These are phyloP conservation scores for Tylopilus vinaceipallidus DNA, from an alignment of 768 basidiomycete species.

Conservation along the genomic window DNA sequence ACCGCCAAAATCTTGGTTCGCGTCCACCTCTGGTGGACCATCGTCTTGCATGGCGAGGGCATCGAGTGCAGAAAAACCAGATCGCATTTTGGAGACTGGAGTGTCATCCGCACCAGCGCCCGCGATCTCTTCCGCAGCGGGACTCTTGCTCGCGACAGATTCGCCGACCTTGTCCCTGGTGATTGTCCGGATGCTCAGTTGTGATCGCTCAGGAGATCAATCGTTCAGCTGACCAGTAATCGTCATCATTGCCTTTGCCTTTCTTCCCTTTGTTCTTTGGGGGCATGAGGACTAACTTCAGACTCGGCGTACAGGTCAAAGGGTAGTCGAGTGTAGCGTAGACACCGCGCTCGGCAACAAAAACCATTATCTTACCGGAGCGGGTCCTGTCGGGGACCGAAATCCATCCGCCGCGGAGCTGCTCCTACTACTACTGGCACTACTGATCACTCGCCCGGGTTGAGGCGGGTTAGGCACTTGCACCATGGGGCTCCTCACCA, in stretches of 20 bases:
- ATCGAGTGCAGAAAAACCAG: conserved; percentile 52
- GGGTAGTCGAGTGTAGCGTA: background rate
- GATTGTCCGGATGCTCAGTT: conserved; percentile 12
- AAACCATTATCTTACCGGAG: conserved; percentile 16
- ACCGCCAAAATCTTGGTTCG: conserved; percentile 69
- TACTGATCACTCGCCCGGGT: background rate
- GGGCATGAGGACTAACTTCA: conserved; percentile 27
- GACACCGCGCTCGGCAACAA: background rate
- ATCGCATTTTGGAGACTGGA: conserved; percentile 28
- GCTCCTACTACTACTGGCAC: no score
- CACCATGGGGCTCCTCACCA: conserved; percentile 89
- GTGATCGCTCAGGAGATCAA: conserved; percentile 16
- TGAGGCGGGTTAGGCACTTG: background rate
- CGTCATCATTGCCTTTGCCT: conserved; percentile 76
- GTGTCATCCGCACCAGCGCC: conserved; percentile 45
- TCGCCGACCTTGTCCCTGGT: conserved; percentile 67
- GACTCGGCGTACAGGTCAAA: background rate
- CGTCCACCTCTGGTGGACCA: conserved; percentile 45
- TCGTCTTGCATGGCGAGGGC: conserved; percentile 42
- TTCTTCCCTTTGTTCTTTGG: conserved; percentile 87
- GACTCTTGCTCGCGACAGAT: conserved; percentile 44
- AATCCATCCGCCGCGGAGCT: conserved; percentile 10
- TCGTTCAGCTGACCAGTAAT: conserved; percentile 58
- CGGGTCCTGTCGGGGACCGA: conserved; percentile 11
- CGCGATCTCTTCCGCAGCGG: conserved; percentile 26